Percentiles rank a stretch among this genome's conserved stretches.
Conservation (phyloP, 306 rosid species). For the Abrus pulchellus region DNA sequence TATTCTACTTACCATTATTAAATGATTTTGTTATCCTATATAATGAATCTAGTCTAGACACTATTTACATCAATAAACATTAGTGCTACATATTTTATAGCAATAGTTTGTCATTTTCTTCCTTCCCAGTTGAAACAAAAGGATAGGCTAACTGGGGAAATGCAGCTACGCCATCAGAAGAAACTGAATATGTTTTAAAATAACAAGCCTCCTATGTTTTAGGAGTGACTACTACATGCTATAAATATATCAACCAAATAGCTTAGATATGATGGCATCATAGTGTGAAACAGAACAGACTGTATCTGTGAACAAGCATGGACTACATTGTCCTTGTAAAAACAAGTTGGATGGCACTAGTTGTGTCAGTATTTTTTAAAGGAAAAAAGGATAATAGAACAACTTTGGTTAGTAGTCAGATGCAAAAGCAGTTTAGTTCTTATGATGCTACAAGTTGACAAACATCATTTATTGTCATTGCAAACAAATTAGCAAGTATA, state of each 20-base stretch:
- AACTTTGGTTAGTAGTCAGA: constrained; percentile 2
- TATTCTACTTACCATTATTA: too few relatives aligned
- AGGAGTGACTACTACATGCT: constrained; percentile 28
- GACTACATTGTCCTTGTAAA: constrained; percentile 28
- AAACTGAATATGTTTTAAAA: constrained; percentile 24
- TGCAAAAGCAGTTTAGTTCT: background rate
- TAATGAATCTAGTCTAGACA: too few relatives aligned
- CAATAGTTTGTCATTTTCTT: constrained; percentile 21
- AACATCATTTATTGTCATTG: background rate
- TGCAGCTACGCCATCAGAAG: constrained; percentile 16
- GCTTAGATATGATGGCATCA: background rate
- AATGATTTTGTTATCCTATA: too few relatives aligned
- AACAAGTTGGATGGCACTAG: background rate
- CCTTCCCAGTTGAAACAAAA: constrained; percentile 26
- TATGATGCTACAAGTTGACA: constrained; percentile 30
- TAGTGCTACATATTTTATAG: constrained; percentile 35
- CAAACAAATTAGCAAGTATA: background rate
- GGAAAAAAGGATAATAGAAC: background rate
- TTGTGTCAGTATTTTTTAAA: background rate
- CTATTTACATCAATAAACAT: background rate
- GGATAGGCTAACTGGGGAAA: constrained; percentile 8
- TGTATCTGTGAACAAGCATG: constrained; percentile 4
- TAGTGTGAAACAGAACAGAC: background rate
- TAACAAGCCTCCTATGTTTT: constrained; percentile 20
- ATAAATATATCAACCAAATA: constrained; percentile 18